phyloP scores from a whole-genome alignment of 1,139 yeast species.

The Kurtzmaniella quercitrusa region DNA sequence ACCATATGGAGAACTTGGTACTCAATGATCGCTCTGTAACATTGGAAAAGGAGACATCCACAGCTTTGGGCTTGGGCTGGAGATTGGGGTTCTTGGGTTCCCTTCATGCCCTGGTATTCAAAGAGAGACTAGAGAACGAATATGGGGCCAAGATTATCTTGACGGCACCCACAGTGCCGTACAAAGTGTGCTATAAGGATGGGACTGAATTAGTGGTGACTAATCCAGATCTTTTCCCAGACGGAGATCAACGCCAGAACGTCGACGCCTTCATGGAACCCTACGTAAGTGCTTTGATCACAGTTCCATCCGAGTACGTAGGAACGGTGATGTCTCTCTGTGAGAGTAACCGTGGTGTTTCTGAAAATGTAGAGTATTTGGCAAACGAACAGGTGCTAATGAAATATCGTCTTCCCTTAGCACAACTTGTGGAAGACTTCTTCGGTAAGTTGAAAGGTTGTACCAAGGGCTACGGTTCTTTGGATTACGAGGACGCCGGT shows the following conservation, averaged over 20 bases:
- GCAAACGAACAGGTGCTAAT: slow-evolving; percentile 79
- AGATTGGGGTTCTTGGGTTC: slow-evolving; percentile 93
- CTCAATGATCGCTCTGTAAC: slow-evolving; percentile 90
- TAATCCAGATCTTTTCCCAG: slow-evolving; percentile 93
- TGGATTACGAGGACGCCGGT: slow-evolving; percentile 94
- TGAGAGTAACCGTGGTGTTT: slow-evolving; percentile 79
- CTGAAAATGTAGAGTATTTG: slow-evolving; percentile 72
- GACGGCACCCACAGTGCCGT: slow-evolving; percentile 96
- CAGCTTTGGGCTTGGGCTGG: slow-evolving; percentile 97
- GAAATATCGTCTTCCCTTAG: slow-evolving; percentile 77
- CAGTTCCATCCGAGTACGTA: slow-evolving; percentile 83
- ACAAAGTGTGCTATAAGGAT: slow-evolving; percentile 60
- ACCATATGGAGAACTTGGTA: slow-evolving; percentile 81
- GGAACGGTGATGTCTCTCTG: slow-evolving; percentile 86
- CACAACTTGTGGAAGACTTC: slow-evolving; percentile 90
- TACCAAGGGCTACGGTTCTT: slow-evolving; percentile 88
- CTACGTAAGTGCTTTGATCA: slow-evolving; percentile 83
- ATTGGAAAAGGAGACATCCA: slow-evolving; percentile 84
- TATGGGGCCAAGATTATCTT: slow-evolving; percentile 90
- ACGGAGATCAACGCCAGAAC: slow-evolving; percentile 36
- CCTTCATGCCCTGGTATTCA: slow-evolving; percentile 90
- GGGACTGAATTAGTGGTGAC: slow-evolving; percentile 66
- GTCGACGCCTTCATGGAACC: slow-evolving; percentile 76
- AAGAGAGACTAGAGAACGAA: slow-evolving; percentile 85
- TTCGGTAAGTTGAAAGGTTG: slow-evolving; percentile 89